Conservation (phyloP, 768 basidiomycete genomes). For the Pleurotus cornucopiae region DNA sequence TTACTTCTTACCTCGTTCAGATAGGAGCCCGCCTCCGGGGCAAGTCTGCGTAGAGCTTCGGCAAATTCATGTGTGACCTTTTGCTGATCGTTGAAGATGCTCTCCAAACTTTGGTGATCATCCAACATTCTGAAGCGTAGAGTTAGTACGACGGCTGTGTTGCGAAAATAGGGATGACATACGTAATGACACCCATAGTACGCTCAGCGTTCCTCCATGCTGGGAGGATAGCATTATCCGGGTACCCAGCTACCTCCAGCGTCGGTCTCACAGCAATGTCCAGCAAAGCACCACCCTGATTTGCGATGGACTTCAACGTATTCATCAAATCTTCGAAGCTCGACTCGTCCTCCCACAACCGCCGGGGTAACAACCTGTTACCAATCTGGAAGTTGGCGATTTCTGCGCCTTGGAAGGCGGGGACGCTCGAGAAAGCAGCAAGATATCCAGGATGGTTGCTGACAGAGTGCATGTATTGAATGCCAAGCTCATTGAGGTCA, state of each 20-base stretch:
- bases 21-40: constrained; percentile 1
- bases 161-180: neutral
- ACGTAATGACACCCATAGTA: constrained; percentile 4
- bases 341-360: neutral
- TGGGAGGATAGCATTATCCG: neutral
- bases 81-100: neutral
- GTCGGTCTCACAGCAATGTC: constrained; percentile 3
- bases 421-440: neutral
- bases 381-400: constrained; percentile 5
- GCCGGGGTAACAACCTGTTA: neutral
- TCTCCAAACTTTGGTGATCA: neutral
- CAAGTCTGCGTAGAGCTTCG: neutral
- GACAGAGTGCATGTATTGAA: constrained; percentile 5
- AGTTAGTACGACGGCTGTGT: neutral
- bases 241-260: neutral
- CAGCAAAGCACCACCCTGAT: neutral
- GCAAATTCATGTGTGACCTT: constrained; percentile 1
- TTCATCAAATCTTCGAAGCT: neutral
- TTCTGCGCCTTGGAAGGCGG: neutral
- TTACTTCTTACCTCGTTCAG: neutral
- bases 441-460: constrained; percentile 9
- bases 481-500: constrained; percentile 9
- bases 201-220: constrained; percentile 4
- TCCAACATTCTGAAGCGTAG: neutral
- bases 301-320: neutral